phyloP scores from a whole-genome alignment of 108 stramenopile species.

The Cyclotella choctawhatcheeana region DNA sequence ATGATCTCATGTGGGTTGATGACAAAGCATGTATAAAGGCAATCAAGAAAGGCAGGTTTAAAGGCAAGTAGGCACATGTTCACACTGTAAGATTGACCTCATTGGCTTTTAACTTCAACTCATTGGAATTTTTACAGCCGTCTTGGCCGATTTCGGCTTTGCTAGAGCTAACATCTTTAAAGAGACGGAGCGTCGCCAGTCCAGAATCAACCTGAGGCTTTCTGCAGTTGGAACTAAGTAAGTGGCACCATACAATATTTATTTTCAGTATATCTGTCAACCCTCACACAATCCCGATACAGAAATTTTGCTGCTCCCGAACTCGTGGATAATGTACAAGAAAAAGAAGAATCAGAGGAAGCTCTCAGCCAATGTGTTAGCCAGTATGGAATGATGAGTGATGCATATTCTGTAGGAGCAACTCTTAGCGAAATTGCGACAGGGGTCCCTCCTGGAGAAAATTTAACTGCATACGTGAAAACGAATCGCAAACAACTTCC shows the following conservation, averaged over 20 bases:
- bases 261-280: neutral
- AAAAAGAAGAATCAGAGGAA: slow-evolving; percentile 49
- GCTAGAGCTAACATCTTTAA: slow-evolving; percentile 61
- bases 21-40: slow-evolving; percentile 45
- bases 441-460: slow-evolving; percentile 81
- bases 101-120: too few relatives aligned
- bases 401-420: slow-evolving; percentile 84
- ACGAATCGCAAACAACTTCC: neutral
- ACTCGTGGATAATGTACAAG: slow-evolving; percentile 61
- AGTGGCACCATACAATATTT: neutral
- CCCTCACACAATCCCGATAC: too few relatives aligned
- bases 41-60: slow-evolving; percentile 60
- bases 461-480: slow-evolving; percentile 22
- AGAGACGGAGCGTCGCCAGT: slow-evolving; percentile 54
- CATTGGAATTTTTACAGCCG: too few relatives aligned
- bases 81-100: too few relatives aligned
- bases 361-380: slow-evolving; percentile 79
- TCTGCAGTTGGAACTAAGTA: slow-evolving; percentile 76
- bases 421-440: slow-evolving; percentile 75
- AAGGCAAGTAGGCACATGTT: too few relatives aligned
- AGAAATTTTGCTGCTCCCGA: slow-evolving; percentile 78
- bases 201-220: slow-evolving; percentile 30
- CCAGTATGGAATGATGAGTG: slow-evolving; percentile 84
- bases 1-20: slow-evolving; percentile 70
- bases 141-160: slow-evolving; percentile 85